Evolutionary conservation across 331 rosid species (phyloP).

Genomic region (Dryas integrifolia): DNA sequence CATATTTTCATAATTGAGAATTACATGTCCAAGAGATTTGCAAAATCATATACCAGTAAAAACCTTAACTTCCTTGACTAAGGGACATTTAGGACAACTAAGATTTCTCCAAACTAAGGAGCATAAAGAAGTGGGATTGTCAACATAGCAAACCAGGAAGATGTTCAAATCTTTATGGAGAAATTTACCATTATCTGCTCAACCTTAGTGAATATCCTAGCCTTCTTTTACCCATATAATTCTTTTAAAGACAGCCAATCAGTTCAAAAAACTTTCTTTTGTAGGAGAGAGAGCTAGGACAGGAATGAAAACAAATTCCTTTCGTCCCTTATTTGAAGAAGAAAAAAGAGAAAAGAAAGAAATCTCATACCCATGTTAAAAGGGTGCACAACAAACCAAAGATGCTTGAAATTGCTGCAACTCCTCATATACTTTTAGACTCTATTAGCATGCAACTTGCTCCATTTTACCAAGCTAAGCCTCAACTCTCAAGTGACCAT

Average conservation of each 20-base stretch:
- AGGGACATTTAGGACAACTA: neutral
- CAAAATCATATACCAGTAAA: neutral
- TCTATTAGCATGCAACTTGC: neutral
- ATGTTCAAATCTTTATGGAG: neutral
- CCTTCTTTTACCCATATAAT: neutral
- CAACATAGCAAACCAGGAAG: neutral
- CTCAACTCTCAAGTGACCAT: neutral
- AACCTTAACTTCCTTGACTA: neutral
- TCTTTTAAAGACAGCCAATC: neutral
- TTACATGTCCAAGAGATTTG: neutral
- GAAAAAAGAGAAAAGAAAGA: neutral
- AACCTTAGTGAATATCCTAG: neutral
- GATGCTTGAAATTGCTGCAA: too few relatives aligned
- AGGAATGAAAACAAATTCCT: neutral
- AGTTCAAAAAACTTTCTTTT: too few relatives aligned
- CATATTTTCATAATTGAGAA: neutral
- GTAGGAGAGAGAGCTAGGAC: neutral
- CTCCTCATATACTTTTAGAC: neutral
- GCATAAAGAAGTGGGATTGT: neutral
- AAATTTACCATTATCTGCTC: neutral
- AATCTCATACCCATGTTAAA: neutral
- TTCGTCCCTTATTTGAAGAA: neutral
- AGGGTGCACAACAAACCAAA: neutral
- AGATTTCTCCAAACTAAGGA: neutral
- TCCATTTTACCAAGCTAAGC: neutral